A percentile compares a stretch with the other conserved stretches of the same genome.
Conservation (phyloP, 1,139 yeast genomes). For the Yamadazyma sp. region DNA sequence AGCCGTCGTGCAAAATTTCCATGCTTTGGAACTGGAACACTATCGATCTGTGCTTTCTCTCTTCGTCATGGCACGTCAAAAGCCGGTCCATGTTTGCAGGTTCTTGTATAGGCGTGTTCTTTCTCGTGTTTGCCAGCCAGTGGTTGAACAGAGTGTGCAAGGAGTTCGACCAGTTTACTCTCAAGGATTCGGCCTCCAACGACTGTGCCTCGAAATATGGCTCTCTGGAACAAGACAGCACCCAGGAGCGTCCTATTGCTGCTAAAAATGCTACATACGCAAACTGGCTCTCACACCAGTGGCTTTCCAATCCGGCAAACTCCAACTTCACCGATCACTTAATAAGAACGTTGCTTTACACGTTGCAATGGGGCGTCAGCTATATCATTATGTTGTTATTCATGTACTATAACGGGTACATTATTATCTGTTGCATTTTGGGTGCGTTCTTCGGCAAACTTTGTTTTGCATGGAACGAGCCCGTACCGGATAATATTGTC, state of each 20-base stretch:
- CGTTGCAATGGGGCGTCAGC: conserved; percentile 61
- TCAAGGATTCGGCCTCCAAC: not conserved
- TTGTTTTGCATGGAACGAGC: conserved; percentile 45
- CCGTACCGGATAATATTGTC: conserved; percentile 29
- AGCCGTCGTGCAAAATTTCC: conserved; percentile 31
- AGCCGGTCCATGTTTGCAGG: conserved; percentile 67
- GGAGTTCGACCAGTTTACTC: conserved; percentile 40
- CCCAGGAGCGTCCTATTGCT: too few relatives aligned
- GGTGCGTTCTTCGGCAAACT: conserved; percentile 64
- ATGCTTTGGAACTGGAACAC: conserved; percentile 51
- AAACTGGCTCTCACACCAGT: conserved; percentile 38
- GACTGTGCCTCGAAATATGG: not conserved
- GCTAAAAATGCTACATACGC: conserved; percentile 19
- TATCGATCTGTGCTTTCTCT: conserved; percentile 61
- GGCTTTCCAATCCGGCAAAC: conserved; percentile 27
- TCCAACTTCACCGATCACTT: conserved; percentile 51
- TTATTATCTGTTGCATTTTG: conserved; percentile 59
- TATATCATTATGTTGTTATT: conserved; percentile 68
- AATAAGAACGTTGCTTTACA: conserved; percentile 48
- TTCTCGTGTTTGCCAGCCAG: conserved; percentile 56
- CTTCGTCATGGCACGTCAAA: conserved; percentile 65
- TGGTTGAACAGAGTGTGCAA: conserved; percentile 57
- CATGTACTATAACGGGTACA: conserved; percentile 74
- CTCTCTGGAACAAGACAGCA: too few relatives aligned
- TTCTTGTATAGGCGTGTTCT: conserved; percentile 64